phyloP scores from a whole-genome alignment of 495 filamentous ascomycete species.

The Delitschia confertaspora region DNA sequence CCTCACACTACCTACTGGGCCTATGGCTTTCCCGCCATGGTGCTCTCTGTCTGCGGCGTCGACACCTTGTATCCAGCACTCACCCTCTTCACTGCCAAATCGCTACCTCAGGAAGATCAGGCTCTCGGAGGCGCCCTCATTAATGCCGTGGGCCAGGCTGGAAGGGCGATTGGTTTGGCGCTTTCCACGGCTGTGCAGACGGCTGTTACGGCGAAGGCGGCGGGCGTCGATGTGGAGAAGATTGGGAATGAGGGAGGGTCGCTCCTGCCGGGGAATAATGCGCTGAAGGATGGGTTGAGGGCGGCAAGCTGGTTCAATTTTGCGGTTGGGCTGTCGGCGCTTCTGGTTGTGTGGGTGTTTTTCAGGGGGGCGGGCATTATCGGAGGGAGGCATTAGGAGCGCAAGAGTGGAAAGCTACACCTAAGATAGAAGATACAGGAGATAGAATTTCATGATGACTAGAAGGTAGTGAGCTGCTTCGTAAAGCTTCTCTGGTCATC shows the following conservation, averaged over 20 bases:
- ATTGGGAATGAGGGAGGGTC: slow-evolving; percentile 33
- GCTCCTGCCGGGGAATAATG: slow-evolving; percentile 24
- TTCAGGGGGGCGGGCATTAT: slow-evolving; percentile 31
- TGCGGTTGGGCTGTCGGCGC: slow-evolving; percentile 26
- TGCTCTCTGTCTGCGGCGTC: slow-evolving; percentile 49
- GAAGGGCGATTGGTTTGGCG: slow-evolving; percentile 49
- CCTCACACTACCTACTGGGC: slow-evolving; percentile 50
- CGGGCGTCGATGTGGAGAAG: slow-evolving; percentile 37
- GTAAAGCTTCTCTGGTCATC: no score
- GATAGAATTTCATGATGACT: no score
- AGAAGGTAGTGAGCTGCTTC: no score
- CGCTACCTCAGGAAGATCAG: slow-evolving; percentile 51
- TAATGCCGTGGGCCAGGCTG: slow-evolving; percentile 51
- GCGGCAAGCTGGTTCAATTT: slow-evolving; percentile 49
- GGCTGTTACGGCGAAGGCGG: slow-evolving; percentile 35
- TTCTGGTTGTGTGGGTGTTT: slow-evolving; percentile 22
- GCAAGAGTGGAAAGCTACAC: not conserved
- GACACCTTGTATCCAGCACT: slow-evolving; percentile 52
- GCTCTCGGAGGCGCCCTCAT: slow-evolving; percentile 52
- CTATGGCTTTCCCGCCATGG: slow-evolving; percentile 50
- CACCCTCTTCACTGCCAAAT: slow-evolving; percentile 50
- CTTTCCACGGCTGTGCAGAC: slow-evolving; percentile 50
- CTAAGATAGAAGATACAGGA: no score
- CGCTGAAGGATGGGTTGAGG: slow-evolving; percentile 44
- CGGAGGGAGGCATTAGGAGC: slow-evolving; percentile 18